phyloP scores from a whole-genome alignment of 1,284 basidiomycete genomes.

The Boletus holoroseus region DNA sequence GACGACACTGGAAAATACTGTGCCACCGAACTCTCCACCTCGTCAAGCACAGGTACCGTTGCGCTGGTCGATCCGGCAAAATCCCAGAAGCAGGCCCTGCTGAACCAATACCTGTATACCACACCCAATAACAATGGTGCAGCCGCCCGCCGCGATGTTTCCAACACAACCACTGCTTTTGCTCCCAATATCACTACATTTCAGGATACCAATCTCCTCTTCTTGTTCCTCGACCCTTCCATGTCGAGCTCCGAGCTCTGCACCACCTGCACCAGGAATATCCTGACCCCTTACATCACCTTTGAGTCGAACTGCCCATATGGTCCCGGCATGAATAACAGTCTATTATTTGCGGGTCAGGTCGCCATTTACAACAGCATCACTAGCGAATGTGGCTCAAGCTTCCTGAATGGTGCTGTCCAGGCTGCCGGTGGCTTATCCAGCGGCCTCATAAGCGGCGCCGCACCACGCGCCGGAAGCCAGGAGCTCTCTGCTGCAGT shows the following conservation, averaged over 20 bases:
- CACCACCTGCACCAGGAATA: slow-evolving; percentile 71
- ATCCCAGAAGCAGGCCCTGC: slow-evolving; percentile 17
- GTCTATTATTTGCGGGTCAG: slow-evolving; percentile 65
- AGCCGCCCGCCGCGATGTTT: slow-evolving; percentile 29
- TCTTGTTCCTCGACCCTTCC: slow-evolving; percentile 67
- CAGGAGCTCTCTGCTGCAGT: slow-evolving; percentile 26
- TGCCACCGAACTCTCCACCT: slow-evolving; percentile 37
- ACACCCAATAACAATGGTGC: slow-evolving; percentile 16
- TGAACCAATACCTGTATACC: slow-evolving; percentile 20
- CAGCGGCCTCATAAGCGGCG: slow-evolving; percentile 32
- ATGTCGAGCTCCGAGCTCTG: slow-evolving; percentile 57
- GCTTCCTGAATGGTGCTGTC: slow-evolving; percentile 59
- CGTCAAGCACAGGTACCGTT: slow-evolving; percentile 20
- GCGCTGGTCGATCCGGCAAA: slow-evolving; percentile 14
- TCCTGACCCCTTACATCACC: slow-evolving; percentile 69
- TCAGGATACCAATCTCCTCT: slow-evolving; percentile 60
- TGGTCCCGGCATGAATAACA: slow-evolving; percentile 63
- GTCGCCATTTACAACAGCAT: slow-evolving; percentile 58
- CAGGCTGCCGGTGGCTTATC: slow-evolving; percentile 62
- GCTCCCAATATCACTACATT: slow-evolving; percentile 68
- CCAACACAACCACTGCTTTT: slow-evolving; percentile 31
- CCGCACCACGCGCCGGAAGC: slow-evolving; percentile 23
- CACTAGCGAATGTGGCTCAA: slow-evolving; percentile 49
- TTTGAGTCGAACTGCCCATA: slow-evolving; percentile 71
- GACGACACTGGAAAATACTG: slow-evolving; percentile 68